These are phyloP conservation scores for Oxytropis ochrocephala DNA, from an alignment of 306 rosid genomes.

Conservation along the genomic window DNA sequence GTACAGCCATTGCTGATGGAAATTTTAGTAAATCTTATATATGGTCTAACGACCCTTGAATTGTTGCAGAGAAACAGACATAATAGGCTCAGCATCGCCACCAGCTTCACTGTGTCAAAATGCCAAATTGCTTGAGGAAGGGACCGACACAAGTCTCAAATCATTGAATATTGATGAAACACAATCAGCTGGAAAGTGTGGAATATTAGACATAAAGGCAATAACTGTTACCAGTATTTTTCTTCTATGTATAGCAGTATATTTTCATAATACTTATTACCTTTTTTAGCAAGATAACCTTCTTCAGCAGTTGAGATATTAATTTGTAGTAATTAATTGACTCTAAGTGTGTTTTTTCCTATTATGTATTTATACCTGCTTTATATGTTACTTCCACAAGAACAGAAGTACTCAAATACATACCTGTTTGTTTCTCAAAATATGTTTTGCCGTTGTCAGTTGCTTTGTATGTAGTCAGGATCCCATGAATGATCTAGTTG, in stretches of 20 bases:
- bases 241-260: not conserved
- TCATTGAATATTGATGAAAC: slow-evolving; percentile 37
- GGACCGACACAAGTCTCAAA: slow-evolving; percentile 25
- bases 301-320: slow-evolving; percentile 7
- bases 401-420: not conserved
- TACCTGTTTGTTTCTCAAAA: not conserved
- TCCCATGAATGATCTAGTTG: not conserved
- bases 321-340: not conserved
- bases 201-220: slow-evolving; percentile 40
- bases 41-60: slow-evolving; percentile 21
- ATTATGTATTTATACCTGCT: slow-evolving; percentile 6
- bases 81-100: slow-evolving; percentile 44
- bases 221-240: slow-evolving; percentile 12
- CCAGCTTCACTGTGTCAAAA: slow-evolving; percentile 31
- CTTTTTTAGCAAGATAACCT: not conserved
- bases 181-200: slow-evolving; percentile 32
- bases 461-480: slow-evolving; percentile 7
- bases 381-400: not conserved
- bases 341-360: not conserved
- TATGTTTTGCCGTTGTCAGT: not conserved
- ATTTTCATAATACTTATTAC: slow-evolving; percentile 7
- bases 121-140: slow-evolving; percentile 28
- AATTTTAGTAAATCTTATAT: slow-evolving; percentile 18
- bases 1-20: slow-evolving; percentile 20
- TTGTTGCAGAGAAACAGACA: slow-evolving; percentile 40